Base-by-base conservation (phyloP, 2,329 filamentous ascomycete species). In the Pseudocercospora cruenta region DNA sequence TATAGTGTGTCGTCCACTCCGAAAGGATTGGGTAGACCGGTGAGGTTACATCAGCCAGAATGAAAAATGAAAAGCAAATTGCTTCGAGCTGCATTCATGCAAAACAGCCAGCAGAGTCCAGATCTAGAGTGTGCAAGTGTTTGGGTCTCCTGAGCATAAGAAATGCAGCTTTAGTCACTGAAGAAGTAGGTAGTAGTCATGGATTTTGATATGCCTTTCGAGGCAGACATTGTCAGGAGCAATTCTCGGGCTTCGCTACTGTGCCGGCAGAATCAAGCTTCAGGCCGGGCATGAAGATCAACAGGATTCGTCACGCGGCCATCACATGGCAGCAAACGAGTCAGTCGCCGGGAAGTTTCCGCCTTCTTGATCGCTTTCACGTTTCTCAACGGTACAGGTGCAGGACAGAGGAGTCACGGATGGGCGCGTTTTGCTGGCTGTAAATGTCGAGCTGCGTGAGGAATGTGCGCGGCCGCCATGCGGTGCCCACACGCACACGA, bases 11-110 rank as follows among this genome's bases (percentile, higher is more conserved):
- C 31, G 57, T 28, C 33, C 36, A 43, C 28, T 33, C 55, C 7
- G 21, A 58, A 10, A 21, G 28, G 55, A 58, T 58, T 19, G 9
- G n/a, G 19, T 19, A 43, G 22, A 45, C 51, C 54, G 33, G 16
- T 58, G 60, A 63, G 60, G 49, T 63, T 58, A 63, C 51, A 63
- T 58, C 53, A 53, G 31, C n/a, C n/a, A 12, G 51, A 53, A 61
- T 24, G 26, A 26, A 26, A 26, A 26, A 26, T 3, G 3, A 6
- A 26, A 26, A 26, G 26, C 26, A 26, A 26, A 26, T 26, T 26
- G 26, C 6, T 3, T 3, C 26, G 6, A 26, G 3, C 26, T 6
- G 6, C 26, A 26, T 3, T 26, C 26, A 26, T 26, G 26, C 26
- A 26, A 6, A 26, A 26, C 26, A 26, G 26, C 26, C 26, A 26